These are phyloP conservation scores for Neoascochyta sp. DNA, from an alignment of 2,329 filamentous ascomycete species.

Conservation along the genomic window DNA sequence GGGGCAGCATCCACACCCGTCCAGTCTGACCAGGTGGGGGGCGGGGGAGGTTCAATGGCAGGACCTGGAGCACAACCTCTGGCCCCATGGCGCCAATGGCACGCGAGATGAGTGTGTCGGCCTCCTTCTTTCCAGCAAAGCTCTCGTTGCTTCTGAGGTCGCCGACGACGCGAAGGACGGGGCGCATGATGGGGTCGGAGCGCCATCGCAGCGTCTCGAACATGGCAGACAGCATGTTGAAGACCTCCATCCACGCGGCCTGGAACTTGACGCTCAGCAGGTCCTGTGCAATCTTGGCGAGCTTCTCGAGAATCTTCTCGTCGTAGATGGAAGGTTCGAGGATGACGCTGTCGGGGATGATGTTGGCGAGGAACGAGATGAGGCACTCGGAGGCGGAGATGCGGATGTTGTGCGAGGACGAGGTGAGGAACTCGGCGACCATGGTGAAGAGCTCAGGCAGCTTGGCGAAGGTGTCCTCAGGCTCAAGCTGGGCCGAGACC, in stretches of 20 bases:
- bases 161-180: slow-evolving; percentile 73
- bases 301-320: slow-evolving; percentile 80
- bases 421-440: slow-evolving; percentile 77
- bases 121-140: slow-evolving; percentile 91
- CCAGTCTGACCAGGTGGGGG: slow-evolving; percentile 75
- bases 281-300: slow-evolving; percentile 68
- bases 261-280: slow-evolving; percentile 89
- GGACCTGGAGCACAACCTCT: slow-evolving; percentile 71
- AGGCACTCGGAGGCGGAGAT: slow-evolving; percentile 93
- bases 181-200: slow-evolving; percentile 71
- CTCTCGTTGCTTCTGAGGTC: slow-evolving; percentile 83
- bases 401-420: slow-evolving; percentile 86
- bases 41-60: slow-evolving; percentile 81
- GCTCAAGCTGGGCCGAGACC: slow-evolving; percentile 81
- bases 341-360: slow-evolving; percentile 77
- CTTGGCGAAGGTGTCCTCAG: slow-evolving; percentile 88
- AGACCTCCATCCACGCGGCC: slow-evolving; percentile 90
- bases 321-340: slow-evolving; percentile 88
- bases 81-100: slow-evolving; percentile 89
- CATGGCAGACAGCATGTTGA: slow-evolving; percentile 80
- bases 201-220: slow-evolving; percentile 86
- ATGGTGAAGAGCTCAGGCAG: slow-evolving; percentile 79
- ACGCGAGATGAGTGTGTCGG: slow-evolving; percentile 82
- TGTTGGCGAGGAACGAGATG: slow-evolving; percentile 88
- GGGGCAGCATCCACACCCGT: slow-evolving; percentile 89